Conservation (phyloP, 2,329 filamentous ascomycete species). For the Sclerotinia glacialis region DNA sequence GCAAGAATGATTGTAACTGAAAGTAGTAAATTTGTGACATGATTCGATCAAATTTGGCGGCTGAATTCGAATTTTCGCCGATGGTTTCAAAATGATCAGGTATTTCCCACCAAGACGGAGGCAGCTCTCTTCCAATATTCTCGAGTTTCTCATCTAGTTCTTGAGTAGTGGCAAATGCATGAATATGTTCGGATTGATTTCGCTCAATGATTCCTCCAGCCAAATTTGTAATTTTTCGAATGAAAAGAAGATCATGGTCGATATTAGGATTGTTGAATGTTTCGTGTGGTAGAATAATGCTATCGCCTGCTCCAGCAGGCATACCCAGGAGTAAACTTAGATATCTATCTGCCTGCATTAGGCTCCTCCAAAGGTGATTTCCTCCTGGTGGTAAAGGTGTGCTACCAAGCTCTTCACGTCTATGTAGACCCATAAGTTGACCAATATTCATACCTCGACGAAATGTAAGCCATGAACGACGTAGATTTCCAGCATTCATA, state of each 20-base stretch:
- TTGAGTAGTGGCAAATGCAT: conserved; percentile 36
- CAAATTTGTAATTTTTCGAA: conserved; percentile 30
- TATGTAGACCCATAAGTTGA: conserved; percentile 37
- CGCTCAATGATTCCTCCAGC: conserved; percentile 35
- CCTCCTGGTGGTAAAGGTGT: conserved; percentile 25
- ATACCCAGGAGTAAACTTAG: conserved; percentile 40
- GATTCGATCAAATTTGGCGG: conserved; percentile 30
- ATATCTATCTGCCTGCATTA: conserved; percentile 48
- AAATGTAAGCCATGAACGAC: conserved; percentile 49
- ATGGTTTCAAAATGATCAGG: conserved; percentile 24
- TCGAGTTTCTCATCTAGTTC: conserved; percentile 38
- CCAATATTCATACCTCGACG: conserved; percentile 51
- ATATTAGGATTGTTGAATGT: conserved; percentile 34
- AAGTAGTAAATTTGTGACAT: conserved; percentile 38
- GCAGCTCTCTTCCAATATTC: conserved; percentile 32
- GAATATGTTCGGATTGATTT: conserved; percentile 31
- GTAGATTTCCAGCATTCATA: conserved; percentile 48
- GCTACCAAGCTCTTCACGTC: conserved; percentile 21
- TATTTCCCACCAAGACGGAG: conserved; percentile 35
- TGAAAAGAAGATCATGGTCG: conserved; percentile 30
- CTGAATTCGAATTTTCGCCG: conserved; percentile 16
- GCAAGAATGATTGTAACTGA: conserved; percentile 34
- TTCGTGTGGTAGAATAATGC: conserved; percentile 28
- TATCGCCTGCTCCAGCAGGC: conserved; percentile 30
- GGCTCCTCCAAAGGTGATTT: conserved; percentile 46